phyloP scores from a whole-genome alignment of 345 rosid genomes.

The Microcos paniculata region DNA sequence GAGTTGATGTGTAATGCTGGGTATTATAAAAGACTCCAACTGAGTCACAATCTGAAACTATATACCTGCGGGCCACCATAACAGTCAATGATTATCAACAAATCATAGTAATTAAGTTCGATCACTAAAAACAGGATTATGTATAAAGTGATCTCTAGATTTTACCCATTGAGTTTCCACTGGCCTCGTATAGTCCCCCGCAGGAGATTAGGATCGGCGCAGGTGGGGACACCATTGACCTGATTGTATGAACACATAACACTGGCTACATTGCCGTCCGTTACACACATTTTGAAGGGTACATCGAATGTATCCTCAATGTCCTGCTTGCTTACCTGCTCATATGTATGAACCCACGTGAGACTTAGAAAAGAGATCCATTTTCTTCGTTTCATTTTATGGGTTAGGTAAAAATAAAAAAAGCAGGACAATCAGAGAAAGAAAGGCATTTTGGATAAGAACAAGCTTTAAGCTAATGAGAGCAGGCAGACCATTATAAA shows the following conservation, averaged over 20 bases:
- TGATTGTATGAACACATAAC: conserved; percentile 93
- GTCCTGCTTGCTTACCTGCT: conserved; percentile 82
- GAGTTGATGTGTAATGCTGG: conserved; percentile 67
- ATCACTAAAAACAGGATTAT: neutral
- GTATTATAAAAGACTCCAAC: conserved; percentile 65
- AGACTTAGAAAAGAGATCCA: neutral
- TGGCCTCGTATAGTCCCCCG: conserved; percentile 51
- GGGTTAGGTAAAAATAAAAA: neutral
- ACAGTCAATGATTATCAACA: neutral
- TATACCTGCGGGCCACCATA: conserved; percentile 46
- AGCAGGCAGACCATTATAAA: no score
- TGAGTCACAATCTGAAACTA: conserved; percentile 89
- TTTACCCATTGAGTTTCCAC: conserved; percentile 85
- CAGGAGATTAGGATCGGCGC: conserved; percentile 76
- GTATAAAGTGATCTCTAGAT: neutral
- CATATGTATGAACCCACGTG: conserved; percentile 22
- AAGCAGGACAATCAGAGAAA: neutral
- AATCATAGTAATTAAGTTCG: neutral
- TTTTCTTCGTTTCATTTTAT: neutral
- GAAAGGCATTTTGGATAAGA: neutral
- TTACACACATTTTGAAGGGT: conserved; percentile 78
- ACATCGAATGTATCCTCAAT: conserved; percentile 74
- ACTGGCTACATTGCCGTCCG: conserved; percentile 79
- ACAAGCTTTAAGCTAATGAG: no score
- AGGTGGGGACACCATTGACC: conserved; percentile 81